Evolutionary conservation across 1,284 basidiomycete genomes (phyloP).

Genomic region (Ceratobasidium sp.): DNA sequence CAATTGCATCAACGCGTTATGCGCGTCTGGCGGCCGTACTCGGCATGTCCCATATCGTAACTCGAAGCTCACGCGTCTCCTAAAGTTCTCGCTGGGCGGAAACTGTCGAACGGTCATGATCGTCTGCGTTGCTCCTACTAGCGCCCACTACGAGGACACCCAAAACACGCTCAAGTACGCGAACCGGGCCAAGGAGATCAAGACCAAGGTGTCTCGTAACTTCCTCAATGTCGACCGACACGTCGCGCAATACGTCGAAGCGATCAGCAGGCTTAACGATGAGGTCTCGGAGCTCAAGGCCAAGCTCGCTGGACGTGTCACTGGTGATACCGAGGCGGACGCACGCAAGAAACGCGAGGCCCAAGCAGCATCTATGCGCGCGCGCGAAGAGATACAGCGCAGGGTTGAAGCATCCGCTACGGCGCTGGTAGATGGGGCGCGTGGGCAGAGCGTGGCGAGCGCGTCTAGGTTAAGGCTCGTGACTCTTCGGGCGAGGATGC

Average conservation of each 20-base stretch:
- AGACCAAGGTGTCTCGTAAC: slow-evolving; percentile 92
- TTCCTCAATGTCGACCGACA: slow-evolving; percentile 93
- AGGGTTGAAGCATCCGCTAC: slow-evolving; percentile 74
- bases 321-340: slow-evolving; percentile 68
- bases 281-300: slow-evolving; percentile 89
- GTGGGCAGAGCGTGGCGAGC: slow-evolving; percentile 80
- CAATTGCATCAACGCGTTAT: slow-evolving; percentile 96
- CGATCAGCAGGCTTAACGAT: slow-evolving; percentile 86
- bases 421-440: slow-evolving; percentile 80
- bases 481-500: slow-evolving; percentile 73
- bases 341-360: slow-evolving; percentile 75
- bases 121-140: slow-evolving; percentile 94
- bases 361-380: slow-evolving; percentile 71
- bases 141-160: slow-evolving; percentile 95
- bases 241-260: slow-evolving; percentile 92
- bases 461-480: slow-evolving; percentile 62
- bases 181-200: slow-evolving; percentile 95
- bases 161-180: slow-evolving; percentile 97
- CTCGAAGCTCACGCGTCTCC: slow-evolving; percentile 93
- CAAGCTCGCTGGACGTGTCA: slow-evolving; percentile 76
- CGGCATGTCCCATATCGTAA: slow-evolving; percentile 95
- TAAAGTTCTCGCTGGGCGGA: slow-evolving; percentile 96
- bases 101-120: slow-evolving; percentile 99
- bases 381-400: slow-evolving; percentile 72
- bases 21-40: slow-evolving; percentile 83